phyloP scores from a whole-genome alignment of 2,329 filamentous ascomycete genomes.

The Xylaria sp. region DNA sequence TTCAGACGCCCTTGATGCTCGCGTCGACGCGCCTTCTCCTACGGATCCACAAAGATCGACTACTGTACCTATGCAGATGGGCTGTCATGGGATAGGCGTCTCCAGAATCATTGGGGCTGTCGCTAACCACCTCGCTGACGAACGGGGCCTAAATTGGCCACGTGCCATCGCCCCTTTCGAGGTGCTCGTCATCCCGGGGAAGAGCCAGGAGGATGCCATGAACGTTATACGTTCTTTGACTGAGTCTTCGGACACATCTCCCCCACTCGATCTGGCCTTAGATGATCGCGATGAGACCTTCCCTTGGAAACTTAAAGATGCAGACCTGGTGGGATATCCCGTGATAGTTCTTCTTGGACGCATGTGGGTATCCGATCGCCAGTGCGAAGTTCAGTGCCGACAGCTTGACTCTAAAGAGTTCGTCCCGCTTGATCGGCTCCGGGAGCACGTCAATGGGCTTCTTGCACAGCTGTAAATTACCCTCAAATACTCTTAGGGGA shows the following conservation, averaged over 20 bases:
- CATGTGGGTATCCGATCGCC: constrained; percentile 67
- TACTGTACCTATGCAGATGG: constrained; percentile 82
- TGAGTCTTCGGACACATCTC: constrained; percentile 7
- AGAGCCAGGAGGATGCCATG: constrained; percentile 61
- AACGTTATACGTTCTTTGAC: constrained; percentile 72
- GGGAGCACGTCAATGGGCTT: constrained; percentile 58
- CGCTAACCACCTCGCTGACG: constrained; percentile 78
- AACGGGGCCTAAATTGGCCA: constrained; percentile 87
- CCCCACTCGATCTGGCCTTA: constrained; percentile 71
- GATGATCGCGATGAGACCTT: constrained; percentile 78
- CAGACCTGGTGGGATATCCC: constrained; percentile 89
- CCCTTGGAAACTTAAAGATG: constrained; percentile 89
- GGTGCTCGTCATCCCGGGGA: constrained; percentile 71
- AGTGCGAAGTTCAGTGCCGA: constrained; percentile 84
- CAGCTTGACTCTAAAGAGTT: constrained; percentile 70
- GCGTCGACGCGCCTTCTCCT: constrained; percentile 61
- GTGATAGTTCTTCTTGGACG: constrained; percentile 83
- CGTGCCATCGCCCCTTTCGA: constrained; percentile 86
- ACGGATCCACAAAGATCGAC: constrained; percentile 42
- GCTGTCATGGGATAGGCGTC: constrained; percentile 94
- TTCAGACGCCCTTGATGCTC: constrained; percentile 76
- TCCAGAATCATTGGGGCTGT: constrained; percentile 90
- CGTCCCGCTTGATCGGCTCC: constrained; percentile 63
- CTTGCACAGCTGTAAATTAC: constrained; percentile 61
- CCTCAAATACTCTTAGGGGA: no score